Base-by-base conservation (phyloP, 495 filamentous ascomycete genomes). In the Penicilliopsis zonata region DNA sequence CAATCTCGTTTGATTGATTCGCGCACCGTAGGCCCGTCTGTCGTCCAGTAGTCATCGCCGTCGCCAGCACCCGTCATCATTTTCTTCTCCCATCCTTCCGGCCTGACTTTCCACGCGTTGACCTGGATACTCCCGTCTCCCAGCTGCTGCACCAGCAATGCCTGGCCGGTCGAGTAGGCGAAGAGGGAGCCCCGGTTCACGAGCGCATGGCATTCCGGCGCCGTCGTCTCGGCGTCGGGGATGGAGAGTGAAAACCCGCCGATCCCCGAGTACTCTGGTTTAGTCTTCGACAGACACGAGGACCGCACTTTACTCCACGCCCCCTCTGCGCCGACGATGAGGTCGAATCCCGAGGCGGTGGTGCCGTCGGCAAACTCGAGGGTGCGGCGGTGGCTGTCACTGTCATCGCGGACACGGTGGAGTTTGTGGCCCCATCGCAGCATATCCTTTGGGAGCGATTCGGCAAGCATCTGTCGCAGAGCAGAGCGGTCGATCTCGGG, bases 281-380 rank as follows among this genome's bases (percentile, higher is more conserved):
- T 46, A 23, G 52, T 50, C 29, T 59, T 43, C 0, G 63, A 67
- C 10, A 77, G 41, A n/a, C n/a, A n/a, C 1, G 64, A 28, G 3
- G 47, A 46, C 13, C 74, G 57, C 2, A 69, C 61, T 32, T 61
- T 62, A 19, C 63, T 69, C 66, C 72, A 76, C 8, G 70, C 70
- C 10, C 76, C 73, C 36, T 78, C 74, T 0, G 73, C 71, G 10
- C 75, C 73, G 9, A 78, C 60, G 0, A 78, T 53, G 4, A 77
- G 47, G 40, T 78, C 39, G 10, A 43, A 51, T 22, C 23, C 49
- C 42, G 2, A 15, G 31, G 10, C 47, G 40, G 7, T 46, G 27
- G 5, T 39, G n/a, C 35, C 30, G 50, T 45, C 4, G 38, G 37
- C 9, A 47, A 30, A 9, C 40, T 46, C 24, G 30, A 40, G n/a